A percentile compares a stretch with the other conserved stretches of the same genome.
Evolutionary conservation across 768 basidiomycete genomes (phyloP).

Genomic region (Naganishia kalamii): DNA sequence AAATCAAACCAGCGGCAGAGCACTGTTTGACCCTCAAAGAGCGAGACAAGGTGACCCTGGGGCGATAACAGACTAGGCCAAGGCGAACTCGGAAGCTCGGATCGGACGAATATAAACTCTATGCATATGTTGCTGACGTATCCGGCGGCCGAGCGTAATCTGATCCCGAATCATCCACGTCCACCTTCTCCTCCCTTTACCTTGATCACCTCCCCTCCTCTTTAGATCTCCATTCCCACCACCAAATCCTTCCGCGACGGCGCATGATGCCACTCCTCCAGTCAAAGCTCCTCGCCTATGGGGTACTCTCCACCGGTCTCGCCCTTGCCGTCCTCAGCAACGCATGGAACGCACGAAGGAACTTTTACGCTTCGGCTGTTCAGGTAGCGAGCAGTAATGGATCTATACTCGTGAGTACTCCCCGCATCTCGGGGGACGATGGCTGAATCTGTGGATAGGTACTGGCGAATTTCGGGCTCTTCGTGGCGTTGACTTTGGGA

Average conservation of each 20-base stretch:
- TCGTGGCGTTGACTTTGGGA: slow-evolving; percentile 67
- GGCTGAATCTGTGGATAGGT: slow-evolving; percentile 53
- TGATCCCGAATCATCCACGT: too few relatives aligned
- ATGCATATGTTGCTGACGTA: too few relatives aligned
- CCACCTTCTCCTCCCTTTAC: too few relatives aligned
- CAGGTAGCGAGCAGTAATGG: slow-evolving; percentile 87
- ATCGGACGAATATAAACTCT: too few relatives aligned
- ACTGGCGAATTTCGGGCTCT: slow-evolving; percentile 80
- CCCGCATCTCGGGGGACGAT: background rate
- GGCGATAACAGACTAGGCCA: too few relatives aligned
- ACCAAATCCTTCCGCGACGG: background rate
- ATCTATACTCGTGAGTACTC: slow-evolving; percentile 69
- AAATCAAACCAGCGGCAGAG: too few relatives aligned
- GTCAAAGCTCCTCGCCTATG: slow-evolving; percentile 57
- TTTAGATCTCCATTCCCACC: background rate
- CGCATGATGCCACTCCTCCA: slow-evolving; percentile 8
- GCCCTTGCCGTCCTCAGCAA: slow-evolving; percentile 68
- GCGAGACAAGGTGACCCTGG: too few relatives aligned
- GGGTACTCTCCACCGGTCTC: slow-evolving; percentile 60
- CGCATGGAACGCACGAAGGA: slow-evolving; percentile 63
- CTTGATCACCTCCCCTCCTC: background rate
- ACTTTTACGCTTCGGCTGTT: slow-evolving; percentile 90
- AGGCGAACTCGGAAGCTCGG: too few relatives aligned
- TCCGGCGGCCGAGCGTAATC: too few relatives aligned
- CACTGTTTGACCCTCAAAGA: too few relatives aligned